Base-by-base conservation (phyloP, 495 filamentous ascomycete genomes). In the Margaritispora aquatica region DNA sequence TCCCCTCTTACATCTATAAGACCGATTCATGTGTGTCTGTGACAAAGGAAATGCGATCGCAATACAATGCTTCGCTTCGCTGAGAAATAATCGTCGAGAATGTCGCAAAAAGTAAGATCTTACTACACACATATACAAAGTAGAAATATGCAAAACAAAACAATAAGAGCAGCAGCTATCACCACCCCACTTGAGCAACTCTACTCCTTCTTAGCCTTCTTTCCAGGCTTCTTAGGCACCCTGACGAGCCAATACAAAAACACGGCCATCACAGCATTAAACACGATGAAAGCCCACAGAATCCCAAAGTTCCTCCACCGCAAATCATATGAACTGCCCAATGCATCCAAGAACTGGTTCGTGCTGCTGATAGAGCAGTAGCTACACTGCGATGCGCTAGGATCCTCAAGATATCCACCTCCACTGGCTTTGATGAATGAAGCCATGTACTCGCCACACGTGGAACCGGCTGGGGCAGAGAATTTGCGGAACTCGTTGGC, bases 261-360 rank as follows among this genome's bases (percentile, higher is more conserved):
- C 19, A 92, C 66, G 0, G 88, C 90, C 36, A 69, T 83, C 19
- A 76, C 65, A 56, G 89, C 70, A 68, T 96, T 96, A 72, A 93
- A 63, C 24, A 87, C 56, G 67, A 88, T 81, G 68, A 95, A 91
- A 1, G 67, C 88, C 36, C 89, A 68, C 47, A 96, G 65, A 59
- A 96, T 89, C 46, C 88, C 90, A 29, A 90, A 78, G 72, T 96
- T 91, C 51, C 91, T 79, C 89, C 88, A 92, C 36, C 82, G 76
- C 71, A 92, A 73, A 3, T 61, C 55, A 31, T 81, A 88, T 19
- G 71, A 46, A 11, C 81, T 77, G 20, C 70, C 69, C 4, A 85
- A 62, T 1, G 50, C 13, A 0, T 59, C 67, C 26, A 92, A 71
- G 71, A 84, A 92, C n/a, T 73, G 69, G 61, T 92, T 84, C 3